Base-by-base conservation (phyloP, 1,284 basidiomycete species). In the Athelia sp. region DNA sequence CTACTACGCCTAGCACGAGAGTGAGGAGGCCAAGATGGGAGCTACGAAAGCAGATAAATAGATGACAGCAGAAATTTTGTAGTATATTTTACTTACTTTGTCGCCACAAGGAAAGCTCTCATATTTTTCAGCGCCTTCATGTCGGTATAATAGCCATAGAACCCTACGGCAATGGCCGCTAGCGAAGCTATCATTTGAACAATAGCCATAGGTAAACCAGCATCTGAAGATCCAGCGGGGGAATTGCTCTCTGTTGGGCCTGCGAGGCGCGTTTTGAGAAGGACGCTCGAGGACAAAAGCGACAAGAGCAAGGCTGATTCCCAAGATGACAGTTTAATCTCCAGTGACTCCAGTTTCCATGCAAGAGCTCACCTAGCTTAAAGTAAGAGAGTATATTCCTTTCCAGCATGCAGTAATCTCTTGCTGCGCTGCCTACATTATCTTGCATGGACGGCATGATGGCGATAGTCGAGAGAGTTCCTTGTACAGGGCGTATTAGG, bases 321-420 rank as follows among this genome's bases (percentile, higher is more conserved):
- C 6, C 26, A 29, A 4, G 13, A 29, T 29, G 13, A 66, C 6
- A 72, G 63, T 23, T 58, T 62, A 17, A 65, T 46, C 48, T 71
- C 68, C 8, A 68, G 64, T n/a, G n/a, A n/a, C n/a, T n/a, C n/a
- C n/a, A n/a, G n/a, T n/a, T n/a, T n/a, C 26, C 13, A 29, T 29
- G 26, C 26, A 13, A 29, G 26, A 18, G 19, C 19, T 40, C 36
- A 40, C 36, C 81, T 23, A 88, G 72, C 57, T 79, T 83, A 49
- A 84, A 53, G 59, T 88, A 81, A 0, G 84, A 76, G 21, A 88
- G 70, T 44, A 85, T 67, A 57, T 88, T 88, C 47, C 85, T 73
- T 63, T 88, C 85, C 10, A 88, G 73, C 84, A 88, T 86, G 61
- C 78, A 82, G 53, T 78, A 86, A 60, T 88, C 85, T 56, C 86